phyloP scores from a whole-genome alignment of 139 green algal species.

The Chloropicon primus region DNA sequence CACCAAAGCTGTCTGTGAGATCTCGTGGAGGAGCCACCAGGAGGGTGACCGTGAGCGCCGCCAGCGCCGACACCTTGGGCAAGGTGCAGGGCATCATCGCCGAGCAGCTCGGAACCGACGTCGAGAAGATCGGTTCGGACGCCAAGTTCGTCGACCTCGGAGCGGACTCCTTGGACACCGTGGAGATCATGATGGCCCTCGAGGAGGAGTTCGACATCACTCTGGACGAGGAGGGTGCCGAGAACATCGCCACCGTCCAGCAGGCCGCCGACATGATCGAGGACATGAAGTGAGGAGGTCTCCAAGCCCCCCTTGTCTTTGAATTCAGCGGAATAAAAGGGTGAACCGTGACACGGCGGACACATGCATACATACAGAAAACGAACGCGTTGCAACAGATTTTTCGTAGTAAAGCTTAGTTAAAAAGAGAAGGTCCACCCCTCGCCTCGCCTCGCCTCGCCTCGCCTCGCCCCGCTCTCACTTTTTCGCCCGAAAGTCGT shows the following conservation, averaged over 20 bases:
- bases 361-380: too few species aligned
- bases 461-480: slow-evolving; percentile 6
- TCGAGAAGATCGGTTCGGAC: slow-evolving; percentile 60
- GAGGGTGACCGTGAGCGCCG: neutral
- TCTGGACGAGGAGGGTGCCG: slow-evolving; percentile 86
- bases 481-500: slow-evolving; percentile 66
- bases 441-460: neutral
- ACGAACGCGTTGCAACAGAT: too few species aligned
- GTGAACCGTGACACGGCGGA: too few species aligned
- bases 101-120: slow-evolving; percentile 81
- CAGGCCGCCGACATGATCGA: slow-evolving; percentile 82
- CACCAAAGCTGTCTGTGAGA: neutral
- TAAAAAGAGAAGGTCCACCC: too few species aligned
- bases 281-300: slow-evolving; percentile 22
- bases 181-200: slow-evolving; percentile 99
- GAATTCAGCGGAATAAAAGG: neutral
- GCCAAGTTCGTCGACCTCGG: slow-evolving; percentile 93
- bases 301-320: neutral
- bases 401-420: too few species aligned
- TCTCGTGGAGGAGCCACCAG: neutral
- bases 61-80: slow-evolving; percentile 20
- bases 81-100: slow-evolving; percentile 84
- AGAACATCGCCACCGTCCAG: slow-evolving; percentile 91
- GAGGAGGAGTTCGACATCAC: slow-evolving; percentile 96
- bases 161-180: slow-evolving; percentile 94